Evolutionary conservation across 2,329 filamentous ascomycete species (phyloP).

Genomic region (Fusarium cyanostomum): DNA sequence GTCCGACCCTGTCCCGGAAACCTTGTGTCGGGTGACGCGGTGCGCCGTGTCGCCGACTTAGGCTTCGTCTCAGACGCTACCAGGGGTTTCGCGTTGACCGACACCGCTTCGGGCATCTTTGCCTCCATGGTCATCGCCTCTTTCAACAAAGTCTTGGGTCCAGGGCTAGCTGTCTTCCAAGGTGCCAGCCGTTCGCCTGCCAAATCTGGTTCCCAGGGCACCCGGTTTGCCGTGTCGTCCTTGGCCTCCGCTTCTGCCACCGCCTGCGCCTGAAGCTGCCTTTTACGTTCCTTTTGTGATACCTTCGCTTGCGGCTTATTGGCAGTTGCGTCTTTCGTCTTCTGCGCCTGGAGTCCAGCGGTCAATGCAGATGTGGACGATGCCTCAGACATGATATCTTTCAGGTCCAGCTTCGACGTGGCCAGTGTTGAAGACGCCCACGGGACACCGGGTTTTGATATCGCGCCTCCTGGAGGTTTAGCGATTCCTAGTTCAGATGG

Average conservation of each 20-base stretch:
- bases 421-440: constrained; percentile 63
- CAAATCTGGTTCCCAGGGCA: constrained; percentile 57
- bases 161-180: constrained; percentile 70
- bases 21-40: constrained; percentile 69
- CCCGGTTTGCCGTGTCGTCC: constrained; percentile 43
- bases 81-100: constrained; percentile 53
- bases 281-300: constrained; percentile 93
- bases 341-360: constrained; percentile 63
- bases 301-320: constrained; percentile 66
- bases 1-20: constrained; percentile 66
- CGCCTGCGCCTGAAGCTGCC: constrained; percentile 74
- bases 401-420: constrained; percentile 75
- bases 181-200: constrained; percentile 59
- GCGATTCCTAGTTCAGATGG: constrained; percentile 9
- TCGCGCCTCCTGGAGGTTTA: neutral
- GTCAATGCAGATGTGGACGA: constrained; percentile 64
- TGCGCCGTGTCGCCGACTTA: constrained; percentile 55
- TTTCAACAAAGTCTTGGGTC: constrained; percentile 60
- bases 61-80: constrained; percentile 54
- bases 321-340: constrained; percentile 50
- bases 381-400: constrained; percentile 76
- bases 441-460: constrained; percentile 50
- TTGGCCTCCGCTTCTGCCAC: constrained; percentile 54
- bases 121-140: constrained; percentile 55
- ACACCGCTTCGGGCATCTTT: constrained; percentile 39